Percentiles rank a stretch among this genome's conserved stretches.
Conservation (phyloP, 1,284 basidiomycete genomes). For the Stygiomarasmius scandens region DNA sequence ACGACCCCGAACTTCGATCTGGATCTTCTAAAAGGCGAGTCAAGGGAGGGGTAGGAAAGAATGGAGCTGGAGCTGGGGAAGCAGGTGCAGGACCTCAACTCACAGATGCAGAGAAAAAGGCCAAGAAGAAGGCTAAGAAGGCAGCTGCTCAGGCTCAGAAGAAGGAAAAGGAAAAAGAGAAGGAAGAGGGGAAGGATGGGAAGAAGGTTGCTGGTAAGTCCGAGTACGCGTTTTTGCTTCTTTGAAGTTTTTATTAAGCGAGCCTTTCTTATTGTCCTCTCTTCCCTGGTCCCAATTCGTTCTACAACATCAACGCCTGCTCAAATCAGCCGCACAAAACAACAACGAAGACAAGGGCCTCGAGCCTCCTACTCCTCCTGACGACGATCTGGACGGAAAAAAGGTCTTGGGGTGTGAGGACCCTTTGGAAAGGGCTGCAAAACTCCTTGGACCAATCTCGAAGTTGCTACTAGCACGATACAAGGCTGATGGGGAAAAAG, state of each 20-base stretch:
- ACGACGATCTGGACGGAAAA: conserved; percentile 84
- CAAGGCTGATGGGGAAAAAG: no score
- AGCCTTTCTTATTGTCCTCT: neutral
- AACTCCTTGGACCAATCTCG: conserved; percentile 72
- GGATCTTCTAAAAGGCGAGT: neutral
- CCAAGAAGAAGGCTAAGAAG: conserved; percentile 90
- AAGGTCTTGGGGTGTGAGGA: conserved; percentile 69
- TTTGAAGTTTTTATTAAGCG: conserved; percentile 13
- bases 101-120: conserved; percentile 81
- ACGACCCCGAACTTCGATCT: conserved; percentile 56
- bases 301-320: conserved; percentile 15
- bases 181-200: conserved; percentile 70
- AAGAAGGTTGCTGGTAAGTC: conserved; percentile 33
- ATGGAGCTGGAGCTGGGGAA: neutral
- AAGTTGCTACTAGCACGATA: conserved; percentile 54
- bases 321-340: conserved; percentile 31
- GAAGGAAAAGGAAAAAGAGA: conserved; percentile 66
- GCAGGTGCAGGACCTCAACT: no score
- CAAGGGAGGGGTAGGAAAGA: no score
- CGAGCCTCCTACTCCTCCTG: conserved; percentile 60
- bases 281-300: neutral
- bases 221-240: no score
- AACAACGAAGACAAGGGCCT: conserved; percentile 78
- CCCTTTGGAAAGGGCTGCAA: conserved; percentile 78
- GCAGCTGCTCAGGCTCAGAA: conserved; percentile 71